phyloP scores from a whole-genome alignment of 1,284 basidiomycete genomes.

The Melampsora larici-populina region DNA sequence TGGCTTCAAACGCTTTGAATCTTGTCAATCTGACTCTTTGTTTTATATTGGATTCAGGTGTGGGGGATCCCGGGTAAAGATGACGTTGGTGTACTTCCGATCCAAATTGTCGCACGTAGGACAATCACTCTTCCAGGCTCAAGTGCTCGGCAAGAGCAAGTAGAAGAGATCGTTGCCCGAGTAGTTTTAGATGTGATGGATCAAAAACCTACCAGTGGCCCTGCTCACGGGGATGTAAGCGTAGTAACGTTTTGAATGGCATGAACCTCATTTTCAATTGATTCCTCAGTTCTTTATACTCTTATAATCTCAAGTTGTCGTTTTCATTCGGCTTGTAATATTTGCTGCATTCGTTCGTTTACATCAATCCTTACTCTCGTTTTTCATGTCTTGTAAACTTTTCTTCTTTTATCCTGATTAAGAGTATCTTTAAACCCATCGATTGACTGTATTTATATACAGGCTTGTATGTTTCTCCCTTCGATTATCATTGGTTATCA shows the following conservation, averaged over 20 bases:
- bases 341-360: background rate
- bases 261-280: background rate
- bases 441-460: too few species aligned
- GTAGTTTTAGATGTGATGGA: conserved; percentile 36
- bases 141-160: conserved; percentile 10
- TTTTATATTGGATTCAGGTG: conserved; percentile 3
- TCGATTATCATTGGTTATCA: too few species aligned
- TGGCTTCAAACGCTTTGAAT: background rate
- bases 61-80: conserved; percentile 41
- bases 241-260: conserved; percentile 22
- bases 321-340: background rate
- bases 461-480: too few species aligned
- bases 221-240: conserved; percentile 24
- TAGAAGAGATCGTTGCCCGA: conserved; percentile 29
- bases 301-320: background rate
- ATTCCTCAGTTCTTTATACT: background rate
- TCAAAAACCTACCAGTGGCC: conserved; percentile 10
- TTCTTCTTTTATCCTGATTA: background rate
- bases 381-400: background rate
- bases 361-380: background rate
- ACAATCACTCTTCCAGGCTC: background rate
- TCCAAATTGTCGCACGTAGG: conserved; percentile 37
- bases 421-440: too few species aligned
- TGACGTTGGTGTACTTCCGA: conserved; percentile 29
- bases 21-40: background rate